Conservation (phyloP, 2,329 filamentous ascomycete species). For the Raffaelea deltoideospora region DNA sequence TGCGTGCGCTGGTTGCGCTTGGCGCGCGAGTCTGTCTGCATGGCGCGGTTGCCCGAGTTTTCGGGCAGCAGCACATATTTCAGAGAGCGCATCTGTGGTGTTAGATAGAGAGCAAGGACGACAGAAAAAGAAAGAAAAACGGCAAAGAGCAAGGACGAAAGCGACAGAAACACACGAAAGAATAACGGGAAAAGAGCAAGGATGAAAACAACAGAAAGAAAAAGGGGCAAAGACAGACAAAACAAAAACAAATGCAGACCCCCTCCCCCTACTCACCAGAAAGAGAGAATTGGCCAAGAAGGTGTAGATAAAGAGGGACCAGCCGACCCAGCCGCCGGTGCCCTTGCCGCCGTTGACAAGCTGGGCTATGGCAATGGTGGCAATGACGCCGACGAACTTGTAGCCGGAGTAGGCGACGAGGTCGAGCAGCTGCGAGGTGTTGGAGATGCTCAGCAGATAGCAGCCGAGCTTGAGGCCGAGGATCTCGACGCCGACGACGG, state of each 20-base stretch:
- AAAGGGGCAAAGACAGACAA: neutral
- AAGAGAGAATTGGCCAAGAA: slow-evolving; percentile 93
- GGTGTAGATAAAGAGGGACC: slow-evolving; percentile 79
- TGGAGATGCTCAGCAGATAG: slow-evolving; percentile 86
- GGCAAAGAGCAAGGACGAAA: neutral
- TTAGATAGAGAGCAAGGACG: slow-evolving; percentile 1
- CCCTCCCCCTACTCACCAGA: slow-evolving; percentile 62
- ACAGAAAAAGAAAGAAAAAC: neutral
- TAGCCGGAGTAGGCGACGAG: slow-evolving; percentile 94
- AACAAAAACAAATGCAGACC: too few species aligned
- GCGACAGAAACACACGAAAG: neutral
- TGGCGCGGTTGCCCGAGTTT: slow-evolving; percentile 47
- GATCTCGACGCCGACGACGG: slow-evolving; percentile 77
- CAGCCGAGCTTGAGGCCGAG: slow-evolving; percentile 81
- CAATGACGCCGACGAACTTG: slow-evolving; percentile 95
- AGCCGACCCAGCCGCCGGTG: slow-evolving; percentile 77
- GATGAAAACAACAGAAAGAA: neutral
- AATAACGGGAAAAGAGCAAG: too few species aligned
- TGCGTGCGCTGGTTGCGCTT: slow-evolving; percentile 81
- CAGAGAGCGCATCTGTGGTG: slow-evolving; percentile 70
- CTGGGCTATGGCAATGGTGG: slow-evolving; percentile 68
- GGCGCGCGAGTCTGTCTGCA: slow-evolving; percentile 60
- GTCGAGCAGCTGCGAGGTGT: slow-evolving; percentile 84
- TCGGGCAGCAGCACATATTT: slow-evolving; percentile 93
- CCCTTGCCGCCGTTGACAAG: slow-evolving; percentile 63